Conservation (phyloP, 2,329 filamentous ascomycete genomes). For the Lasiodiplodia hormozganensis region DNA sequence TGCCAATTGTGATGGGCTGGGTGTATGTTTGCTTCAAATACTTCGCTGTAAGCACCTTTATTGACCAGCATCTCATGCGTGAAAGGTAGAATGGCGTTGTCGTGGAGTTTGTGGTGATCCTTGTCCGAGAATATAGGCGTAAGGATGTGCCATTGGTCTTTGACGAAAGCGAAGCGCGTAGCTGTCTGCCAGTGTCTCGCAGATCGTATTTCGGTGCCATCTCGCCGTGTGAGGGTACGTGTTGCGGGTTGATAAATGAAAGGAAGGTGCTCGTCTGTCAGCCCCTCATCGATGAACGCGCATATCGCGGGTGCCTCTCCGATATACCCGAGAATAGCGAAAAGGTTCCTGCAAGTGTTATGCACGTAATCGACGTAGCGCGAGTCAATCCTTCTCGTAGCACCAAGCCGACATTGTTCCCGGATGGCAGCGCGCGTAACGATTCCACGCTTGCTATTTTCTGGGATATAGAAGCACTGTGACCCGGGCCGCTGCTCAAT, state of each 20-base stretch:
- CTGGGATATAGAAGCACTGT: too few species aligned
- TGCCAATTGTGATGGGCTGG: slow-evolving; percentile 28
- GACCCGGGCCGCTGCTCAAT: too few species aligned
- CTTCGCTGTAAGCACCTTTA: slow-evolving; percentile 29
- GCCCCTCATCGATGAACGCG: not conserved
- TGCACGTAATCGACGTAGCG: not conserved
- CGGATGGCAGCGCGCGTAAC: too few species aligned
- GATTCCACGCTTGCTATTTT: too few species aligned
- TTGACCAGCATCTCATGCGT: not conserved
- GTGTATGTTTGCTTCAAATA: slow-evolving; percentile 13
- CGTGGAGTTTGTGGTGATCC: not conserved
- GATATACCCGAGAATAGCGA: slow-evolving; percentile 20
- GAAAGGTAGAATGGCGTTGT: not conserved
- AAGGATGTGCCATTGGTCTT: not conserved
- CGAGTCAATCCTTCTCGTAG: too few species aligned
- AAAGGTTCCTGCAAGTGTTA: not conserved
- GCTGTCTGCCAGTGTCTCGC: not conserved
- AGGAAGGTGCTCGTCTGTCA: not conserved
- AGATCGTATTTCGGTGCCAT: not conserved
- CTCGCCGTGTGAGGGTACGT: not conserved
- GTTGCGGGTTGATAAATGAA: not conserved
- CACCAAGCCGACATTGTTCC: too few species aligned
- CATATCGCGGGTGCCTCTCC: not conserved
- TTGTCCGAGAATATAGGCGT: not conserved
- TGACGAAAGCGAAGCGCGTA: not conserved